phyloP scores from a whole-genome alignment of 2,329 filamentous ascomycete species.

The Orbilia javanica region DNA sequence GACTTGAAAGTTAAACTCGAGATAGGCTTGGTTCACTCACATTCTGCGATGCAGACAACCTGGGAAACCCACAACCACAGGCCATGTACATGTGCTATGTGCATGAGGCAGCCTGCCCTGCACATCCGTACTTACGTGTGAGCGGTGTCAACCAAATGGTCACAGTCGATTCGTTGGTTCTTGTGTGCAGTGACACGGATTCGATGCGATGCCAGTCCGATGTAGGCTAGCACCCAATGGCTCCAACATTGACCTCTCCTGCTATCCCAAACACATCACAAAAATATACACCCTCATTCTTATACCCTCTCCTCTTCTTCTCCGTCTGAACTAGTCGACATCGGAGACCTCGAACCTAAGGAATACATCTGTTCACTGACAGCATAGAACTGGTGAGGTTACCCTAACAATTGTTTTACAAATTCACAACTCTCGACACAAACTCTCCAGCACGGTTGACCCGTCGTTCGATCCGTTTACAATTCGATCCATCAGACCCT shows the following conservation, averaged over 20 bases:
- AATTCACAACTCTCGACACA: background rate
- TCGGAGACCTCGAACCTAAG: constrained; percentile 8
- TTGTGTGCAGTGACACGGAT: constrained; percentile 43
- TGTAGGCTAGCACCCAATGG: constrained; percentile 50
- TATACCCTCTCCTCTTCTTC: constrained; percentile 43
- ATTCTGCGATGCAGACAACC: constrained; percentile 50
- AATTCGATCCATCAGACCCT: background rate
- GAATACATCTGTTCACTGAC: constrained; percentile 2
- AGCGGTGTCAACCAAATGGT: constrained; percentile 58
- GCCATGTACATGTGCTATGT: constrained; percentile 42
- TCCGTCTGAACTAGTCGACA: constrained; percentile 26
- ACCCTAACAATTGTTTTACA: background rate
- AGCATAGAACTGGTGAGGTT: background rate
- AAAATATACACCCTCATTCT: constrained; percentile 21
- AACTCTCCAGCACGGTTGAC: background rate
- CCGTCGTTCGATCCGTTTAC: background rate
- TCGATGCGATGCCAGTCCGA: constrained; percentile 57
- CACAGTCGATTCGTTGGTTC: constrained; percentile 49
- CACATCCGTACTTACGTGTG: constrained; percentile 49
- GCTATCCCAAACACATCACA: constrained; percentile 53
- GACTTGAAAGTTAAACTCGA: background rate
- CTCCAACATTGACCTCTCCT: constrained; percentile 22
- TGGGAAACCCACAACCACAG: constrained; percentile 41
- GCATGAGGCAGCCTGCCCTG: constrained; percentile 52
- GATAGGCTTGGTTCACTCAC: constrained; percentile 35